Conservation (phyloP, 768 basidiomycete species). For the Gymnopilus dilepis region DNA sequence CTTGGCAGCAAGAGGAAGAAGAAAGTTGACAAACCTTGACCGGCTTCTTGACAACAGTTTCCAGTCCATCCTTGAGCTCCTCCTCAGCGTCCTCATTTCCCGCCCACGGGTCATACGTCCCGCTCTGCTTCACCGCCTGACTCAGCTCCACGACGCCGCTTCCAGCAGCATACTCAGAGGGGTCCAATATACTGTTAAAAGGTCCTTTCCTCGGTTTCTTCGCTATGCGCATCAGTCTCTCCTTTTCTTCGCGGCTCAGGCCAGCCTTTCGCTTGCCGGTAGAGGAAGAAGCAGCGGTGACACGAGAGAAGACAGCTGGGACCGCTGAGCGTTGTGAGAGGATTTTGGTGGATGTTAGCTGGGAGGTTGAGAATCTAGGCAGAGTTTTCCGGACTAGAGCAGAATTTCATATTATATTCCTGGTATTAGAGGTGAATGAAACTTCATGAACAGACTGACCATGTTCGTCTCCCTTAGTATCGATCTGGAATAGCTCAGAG, state of each 20-base stretch:
- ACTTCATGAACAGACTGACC: conserved; percentile 45
- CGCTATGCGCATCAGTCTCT: conserved; percentile 74
- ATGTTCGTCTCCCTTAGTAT: conserved; percentile 77
- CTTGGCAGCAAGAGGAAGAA: not conserved
- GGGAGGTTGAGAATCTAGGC: conserved; percentile 56
- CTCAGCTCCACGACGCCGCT: conserved; percentile 67
- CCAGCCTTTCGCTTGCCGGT: conserved; percentile 47
- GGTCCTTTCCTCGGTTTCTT: conserved; percentile 75
- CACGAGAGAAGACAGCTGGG: conserved; percentile 75
- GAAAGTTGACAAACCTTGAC: conserved; percentile 55
- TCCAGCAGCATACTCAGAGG: conserved; percentile 68
- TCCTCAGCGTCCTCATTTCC: conserved; percentile 46
- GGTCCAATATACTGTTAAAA: conserved; percentile 73
- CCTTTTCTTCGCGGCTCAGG: conserved; percentile 74
- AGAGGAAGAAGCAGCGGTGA: conserved; percentile 35
- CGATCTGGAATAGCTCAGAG: conserved; percentile 79
- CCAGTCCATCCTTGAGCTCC: conserved; percentile 43
- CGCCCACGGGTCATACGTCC: conserved; percentile 70
- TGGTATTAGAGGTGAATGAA: not conserved
- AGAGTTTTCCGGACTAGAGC: conserved; percentile 63
- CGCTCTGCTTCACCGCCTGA: conserved; percentile 71
- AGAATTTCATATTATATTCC: not conserved
- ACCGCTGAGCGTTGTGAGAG: conserved; percentile 87
- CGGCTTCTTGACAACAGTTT: conserved; percentile 47
- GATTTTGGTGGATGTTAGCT: conserved; percentile 76